phyloP scores from a whole-genome alignment of 306 rosid species.

The Glycine tomentella region DNA sequence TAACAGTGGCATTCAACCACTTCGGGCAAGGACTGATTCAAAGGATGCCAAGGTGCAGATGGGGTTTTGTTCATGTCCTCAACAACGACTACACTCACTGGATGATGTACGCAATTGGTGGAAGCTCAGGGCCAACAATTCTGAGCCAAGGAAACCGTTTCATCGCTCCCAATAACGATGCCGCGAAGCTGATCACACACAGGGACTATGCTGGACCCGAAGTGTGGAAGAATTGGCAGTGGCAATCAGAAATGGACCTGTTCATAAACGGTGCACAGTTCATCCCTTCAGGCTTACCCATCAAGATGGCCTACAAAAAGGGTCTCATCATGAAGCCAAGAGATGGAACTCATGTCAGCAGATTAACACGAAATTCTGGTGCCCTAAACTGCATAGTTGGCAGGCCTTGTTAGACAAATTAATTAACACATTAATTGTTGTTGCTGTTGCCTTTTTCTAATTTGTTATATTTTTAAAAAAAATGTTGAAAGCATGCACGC shows the following conservation, averaged over 20 bases:
- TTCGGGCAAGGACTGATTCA: slow-evolving; percentile 46
- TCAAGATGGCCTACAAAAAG: background rate
- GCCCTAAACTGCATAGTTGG: slow-evolving; percentile 26
- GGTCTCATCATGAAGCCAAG: slow-evolving; percentile 42
- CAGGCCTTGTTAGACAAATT: slow-evolving; percentile 24
- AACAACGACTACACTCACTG: slow-evolving; percentile 91
- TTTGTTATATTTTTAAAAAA: too few relatives aligned
- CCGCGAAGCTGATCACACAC: slow-evolving; percentile 63
- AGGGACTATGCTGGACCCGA: background rate
- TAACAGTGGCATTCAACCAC: slow-evolving; percentile 49
- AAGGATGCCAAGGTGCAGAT: slow-evolving; percentile 55
- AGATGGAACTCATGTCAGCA: slow-evolving; percentile 19
- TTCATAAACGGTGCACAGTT: slow-evolving; percentile 45
- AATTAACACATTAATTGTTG: too few relatives aligned
- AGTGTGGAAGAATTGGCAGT: slow-evolving; percentile 41
- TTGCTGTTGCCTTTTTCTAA: too few relatives aligned
- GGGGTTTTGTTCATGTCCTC: slow-evolving; percentile 74
- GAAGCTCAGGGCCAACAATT: slow-evolving; percentile 76
- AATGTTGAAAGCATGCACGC: too few relatives aligned
- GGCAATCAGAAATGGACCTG: slow-evolving; percentile 38
- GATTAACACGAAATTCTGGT: slow-evolving; percentile 30
- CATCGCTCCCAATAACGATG: slow-evolving; percentile 67
- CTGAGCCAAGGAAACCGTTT: slow-evolving; percentile 86
- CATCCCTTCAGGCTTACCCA: background rate
- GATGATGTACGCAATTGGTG: slow-evolving; percentile 91